Evolutionary conservation across 148 eudicot species (phyloP).

Genomic region (Rhododendron henanense): DNA sequence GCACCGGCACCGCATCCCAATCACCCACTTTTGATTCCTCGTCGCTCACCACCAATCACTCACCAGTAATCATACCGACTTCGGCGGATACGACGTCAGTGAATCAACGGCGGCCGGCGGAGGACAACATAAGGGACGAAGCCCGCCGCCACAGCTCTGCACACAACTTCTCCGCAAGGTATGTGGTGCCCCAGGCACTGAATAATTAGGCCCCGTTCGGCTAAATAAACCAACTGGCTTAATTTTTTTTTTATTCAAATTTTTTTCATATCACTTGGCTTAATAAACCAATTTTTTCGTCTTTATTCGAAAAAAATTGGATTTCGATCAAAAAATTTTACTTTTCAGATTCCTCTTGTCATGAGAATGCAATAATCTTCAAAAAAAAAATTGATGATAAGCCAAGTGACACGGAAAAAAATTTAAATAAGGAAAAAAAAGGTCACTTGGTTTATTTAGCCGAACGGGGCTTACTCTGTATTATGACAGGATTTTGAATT

Average conservation of each 20-base stretch:
- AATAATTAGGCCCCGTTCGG: constrained; percentile 24
- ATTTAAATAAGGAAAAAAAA: too few species aligned
- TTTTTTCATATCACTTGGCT: too few species aligned
- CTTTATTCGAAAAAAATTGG: too few species aligned
- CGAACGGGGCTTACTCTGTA: constrained; percentile 23
- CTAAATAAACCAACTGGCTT: too few species aligned
- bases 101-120: constrained; percentile 45
- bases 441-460: too few species aligned
- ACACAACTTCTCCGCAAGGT: constrained; percentile 70
- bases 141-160: constrained; percentile 51
- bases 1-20: constrained; percentile 10
- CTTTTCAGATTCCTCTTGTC: too few species aligned
- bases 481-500: constrained; percentile 77
- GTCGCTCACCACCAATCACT: neutral
- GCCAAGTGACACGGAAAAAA: too few species aligned
- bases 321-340: too few species aligned
- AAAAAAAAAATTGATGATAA: too few species aligned
- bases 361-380: too few species aligned
- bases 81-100: neutral
- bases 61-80: neutral
- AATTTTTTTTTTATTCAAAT: too few species aligned
- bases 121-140: constrained; percentile 71
- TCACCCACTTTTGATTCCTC: constrained; percentile 1
- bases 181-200: constrained; percentile 13
- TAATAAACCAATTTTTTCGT: too few species aligned